phyloP scores from a whole-genome alignment of 1,284 basidiomycete species.

The Peniophora sp. region DNA sequence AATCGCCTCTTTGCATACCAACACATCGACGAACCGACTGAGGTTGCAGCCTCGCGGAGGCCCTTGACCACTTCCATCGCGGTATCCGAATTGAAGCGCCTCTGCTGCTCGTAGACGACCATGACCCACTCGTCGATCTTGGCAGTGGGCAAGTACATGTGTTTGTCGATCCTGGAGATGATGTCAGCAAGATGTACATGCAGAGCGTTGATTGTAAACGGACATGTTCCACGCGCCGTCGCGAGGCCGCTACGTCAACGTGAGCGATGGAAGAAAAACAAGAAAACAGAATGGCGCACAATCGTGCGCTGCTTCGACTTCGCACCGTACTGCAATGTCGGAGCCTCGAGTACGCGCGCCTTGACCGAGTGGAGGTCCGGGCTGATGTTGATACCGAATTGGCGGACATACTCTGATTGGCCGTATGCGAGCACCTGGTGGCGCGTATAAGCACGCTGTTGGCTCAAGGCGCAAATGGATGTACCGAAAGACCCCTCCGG shows the following conservation, averaged over 20 bases:
- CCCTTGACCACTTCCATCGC: constrained; percentile 44
- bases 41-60: constrained; percentile 35
- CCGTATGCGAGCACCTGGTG: constrained; percentile 59
- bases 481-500: constrained; percentile 34
- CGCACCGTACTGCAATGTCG: constrained; percentile 52
- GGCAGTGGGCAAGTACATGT: constrained; percentile 44
- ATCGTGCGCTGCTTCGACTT: constrained; percentile 43
- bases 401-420: constrained; percentile 63
- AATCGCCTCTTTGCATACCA: background rate
- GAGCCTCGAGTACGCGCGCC: constrained; percentile 55
- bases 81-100: constrained; percentile 37
- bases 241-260: constrained; percentile 35
- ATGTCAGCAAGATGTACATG: constrained; percentile 7
- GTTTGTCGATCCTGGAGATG: constrained; percentile 49
- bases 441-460: background rate
- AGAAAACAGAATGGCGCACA: constrained; percentile 30
- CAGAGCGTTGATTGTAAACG: constrained; percentile 8
- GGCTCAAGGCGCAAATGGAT: background rate
- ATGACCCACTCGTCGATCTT: constrained; percentile 50
- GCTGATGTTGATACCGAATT: constrained; percentile 58
- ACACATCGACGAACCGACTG: constrained; percentile 45
- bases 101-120: constrained; percentile 52
- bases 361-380: constrained; percentile 41
- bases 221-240: constrained; percentile 70
- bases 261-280: background rate